Percentiles rank a stretch among this genome's conserved stretches.
Evolutionary conservation across 2,329 filamentous ascomycete species (phyloP).

Genomic region (Teratosphaeria zuluensis): DNA sequence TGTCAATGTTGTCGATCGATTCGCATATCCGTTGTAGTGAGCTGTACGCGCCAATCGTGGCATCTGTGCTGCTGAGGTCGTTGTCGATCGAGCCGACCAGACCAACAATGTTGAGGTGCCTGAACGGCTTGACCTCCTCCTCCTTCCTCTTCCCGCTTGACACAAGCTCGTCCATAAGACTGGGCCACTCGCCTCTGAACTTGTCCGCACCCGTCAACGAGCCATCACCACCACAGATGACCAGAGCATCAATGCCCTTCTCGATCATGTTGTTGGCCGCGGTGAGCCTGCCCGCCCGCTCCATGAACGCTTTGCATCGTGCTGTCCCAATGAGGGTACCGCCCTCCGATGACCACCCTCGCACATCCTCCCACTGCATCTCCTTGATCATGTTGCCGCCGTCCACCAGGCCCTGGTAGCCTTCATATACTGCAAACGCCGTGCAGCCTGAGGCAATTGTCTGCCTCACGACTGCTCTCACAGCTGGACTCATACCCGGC

Average conservation of each 20-base stretch:
- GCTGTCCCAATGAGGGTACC: slow-evolving; percentile 95
- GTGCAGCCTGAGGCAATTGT: slow-evolving; percentile 62
- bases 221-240: slow-evolving; percentile 95
- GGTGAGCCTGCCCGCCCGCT: slow-evolving; percentile 69
- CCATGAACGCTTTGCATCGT: slow-evolving; percentile 83
- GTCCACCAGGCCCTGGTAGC: slow-evolving; percentile 88
- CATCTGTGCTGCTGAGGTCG: slow-evolving; percentile 92
- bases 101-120: slow-evolving; percentile 88
- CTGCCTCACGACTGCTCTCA: slow-evolving; percentile 84
- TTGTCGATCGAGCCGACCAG: slow-evolving; percentile 97
- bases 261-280: slow-evolving; percentile 93
- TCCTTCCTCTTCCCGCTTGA: slow-evolving; percentile 58
- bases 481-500: slow-evolving; percentile 87
- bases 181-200: slow-evolving; percentile 87
- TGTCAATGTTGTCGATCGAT: slow-evolving; percentile 93
- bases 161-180: slow-evolving; percentile 77
- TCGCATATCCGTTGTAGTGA: slow-evolving; percentile 89
- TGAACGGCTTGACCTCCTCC: slow-evolving; percentile 65
- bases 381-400: slow-evolving; percentile 80
- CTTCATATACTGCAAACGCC: slow-evolving; percentile 59
- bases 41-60: slow-evolving; percentile 94
- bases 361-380: slow-evolving; percentile 87
- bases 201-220: slow-evolving; percentile 91
- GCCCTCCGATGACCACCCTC: slow-evolving; percentile 86
- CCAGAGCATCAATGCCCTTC: slow-evolving; percentile 86